Evolutionary conservation across 129 eudicot species (phyloP), one percentile per base, ranked within the genome.

Genomic region (Saussurea involucrata): DNA sequence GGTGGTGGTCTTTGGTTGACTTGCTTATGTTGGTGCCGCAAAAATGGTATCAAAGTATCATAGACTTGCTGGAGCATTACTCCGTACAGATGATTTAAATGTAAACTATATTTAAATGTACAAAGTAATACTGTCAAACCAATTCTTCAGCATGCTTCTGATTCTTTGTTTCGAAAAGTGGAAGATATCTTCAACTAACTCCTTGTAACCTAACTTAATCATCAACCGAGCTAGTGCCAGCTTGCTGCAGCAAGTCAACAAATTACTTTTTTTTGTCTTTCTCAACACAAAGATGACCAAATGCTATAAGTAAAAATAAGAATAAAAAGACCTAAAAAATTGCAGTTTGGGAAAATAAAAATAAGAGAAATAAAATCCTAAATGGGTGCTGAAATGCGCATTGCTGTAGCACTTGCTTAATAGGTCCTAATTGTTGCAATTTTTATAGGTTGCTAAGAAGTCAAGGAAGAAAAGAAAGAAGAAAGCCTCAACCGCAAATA

Each of bases 381-480:
- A 53, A 53, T 53, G 61, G 22, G 61, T 53, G 24, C 61, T 53
- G 22, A n/a, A 53, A 53, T n/a, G 22, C 8, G 21, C 61, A 53
- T 53, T 17, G 20, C 61, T 53, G 22, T 53, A 17, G 61, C 22
- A 53, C 61, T 53, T n/a, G 17, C 17, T n/a, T n/a, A n/a, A n/a
- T 8, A 17, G 36, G 25, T 73, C 63, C 55, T 73, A 67, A 66
- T 58, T 77, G 71, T 12, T 34, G 37, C 49, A 24, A 6, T 20
- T 53, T 73, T 20, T 44, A 29, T 76, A 95, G 99, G 97, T 95
- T 69, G 81, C 99, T 70, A 92, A 73, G 73, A 95, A 90, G 84
- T 73, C 86, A 10, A 92, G 96, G 81, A 89, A 80, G 93, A 86
- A 73, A 78, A 88, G 78, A 75, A 74, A 63, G 72, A 87, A 86